phyloP scores from a whole-genome alignment of 192 early-diverging fungal genomes.

The Rhizophagus clarus region DNA sequence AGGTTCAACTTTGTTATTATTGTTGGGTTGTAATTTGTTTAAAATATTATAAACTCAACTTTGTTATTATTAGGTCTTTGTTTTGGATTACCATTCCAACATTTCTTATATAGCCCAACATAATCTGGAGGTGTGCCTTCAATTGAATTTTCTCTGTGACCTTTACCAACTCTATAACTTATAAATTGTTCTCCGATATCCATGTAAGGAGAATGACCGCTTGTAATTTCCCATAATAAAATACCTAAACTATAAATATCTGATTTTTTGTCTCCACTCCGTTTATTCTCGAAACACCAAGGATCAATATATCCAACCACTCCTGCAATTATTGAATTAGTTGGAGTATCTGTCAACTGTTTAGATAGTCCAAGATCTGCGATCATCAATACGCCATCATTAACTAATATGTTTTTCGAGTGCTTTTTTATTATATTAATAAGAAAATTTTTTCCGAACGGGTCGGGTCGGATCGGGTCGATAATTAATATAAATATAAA shows the following conservation, averaged over 20 bases:
- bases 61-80: conserved; percentile 19
- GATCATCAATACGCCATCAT: background rate
- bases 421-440: background rate
- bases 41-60: no score
- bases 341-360: background rate
- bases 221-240: conserved; percentile 48
- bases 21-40: no score
- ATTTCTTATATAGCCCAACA: conserved; percentile 40
- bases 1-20: no score
- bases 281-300: background rate
- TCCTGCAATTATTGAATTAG: background rate
- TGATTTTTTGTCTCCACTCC: conserved; percentile 32
- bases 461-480: no score
- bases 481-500: no score
- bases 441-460: no score
- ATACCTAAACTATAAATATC: conserved; percentile 48
- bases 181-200: background rate
- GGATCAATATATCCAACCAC: background rate
- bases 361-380: conserved; percentile 18
- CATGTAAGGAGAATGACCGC: conserved; percentile 35
- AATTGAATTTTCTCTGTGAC: conserved; percentile 34
- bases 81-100: conserved; percentile 35
- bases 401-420: conserved; percentile 22
- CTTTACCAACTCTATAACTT: conserved; percentile 35
- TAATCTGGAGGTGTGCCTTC: conserved; percentile 41